phyloP scores from a whole-genome alignment of 163 green algal species.

The Volvox carteri region DNA sequence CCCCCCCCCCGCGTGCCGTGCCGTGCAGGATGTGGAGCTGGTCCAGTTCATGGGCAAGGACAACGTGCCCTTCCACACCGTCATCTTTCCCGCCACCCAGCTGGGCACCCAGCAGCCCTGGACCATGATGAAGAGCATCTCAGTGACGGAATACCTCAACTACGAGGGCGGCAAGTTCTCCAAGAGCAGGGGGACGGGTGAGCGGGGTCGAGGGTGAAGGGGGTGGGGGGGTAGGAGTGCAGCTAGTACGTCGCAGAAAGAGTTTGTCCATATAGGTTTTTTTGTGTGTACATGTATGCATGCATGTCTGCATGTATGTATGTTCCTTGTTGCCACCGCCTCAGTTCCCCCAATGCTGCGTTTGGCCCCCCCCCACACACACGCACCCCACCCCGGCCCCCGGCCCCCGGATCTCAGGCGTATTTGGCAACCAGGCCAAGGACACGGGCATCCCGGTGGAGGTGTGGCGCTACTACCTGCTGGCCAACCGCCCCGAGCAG shows the following conservation, averaged over 20 bases:
- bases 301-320: too few relatives aligned
- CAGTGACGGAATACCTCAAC: slow-evolving; percentile 98
- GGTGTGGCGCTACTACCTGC: slow-evolving; percentile 98
- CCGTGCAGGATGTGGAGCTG: slow-evolving; percentile 92
- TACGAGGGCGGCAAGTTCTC: slow-evolving; percentile 98
- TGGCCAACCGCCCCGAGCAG: slow-evolving; percentile 91
- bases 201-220: not conserved
- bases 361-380: too few relatives aligned
- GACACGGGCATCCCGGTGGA: slow-evolving; percentile 94
- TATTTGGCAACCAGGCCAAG: slow-evolving; percentile 97
- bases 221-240: not conserved
- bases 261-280: too few relatives aligned
- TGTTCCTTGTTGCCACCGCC: too few relatives aligned
- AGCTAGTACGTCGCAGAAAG: not conserved
- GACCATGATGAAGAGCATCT: slow-evolving; percentile 97
- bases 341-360: too few relatives aligned
- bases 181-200: slow-evolving; percentile 91
- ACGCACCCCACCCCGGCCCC: slow-evolving; percentile 1
- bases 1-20: not conserved
- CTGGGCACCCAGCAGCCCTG: slow-evolving; percentile 89
- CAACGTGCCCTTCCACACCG: slow-evolving; percentile 99
- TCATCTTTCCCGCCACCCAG: slow-evolving; percentile 96
- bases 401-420: slow-evolving; percentile 72
- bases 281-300: too few relatives aligned
- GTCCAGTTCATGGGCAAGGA: slow-evolving; percentile 99